Evolutionary conservation across 2,329 filamentous ascomycete species (phyloP).

Genomic region (Pestalotiopsis sp.): DNA sequence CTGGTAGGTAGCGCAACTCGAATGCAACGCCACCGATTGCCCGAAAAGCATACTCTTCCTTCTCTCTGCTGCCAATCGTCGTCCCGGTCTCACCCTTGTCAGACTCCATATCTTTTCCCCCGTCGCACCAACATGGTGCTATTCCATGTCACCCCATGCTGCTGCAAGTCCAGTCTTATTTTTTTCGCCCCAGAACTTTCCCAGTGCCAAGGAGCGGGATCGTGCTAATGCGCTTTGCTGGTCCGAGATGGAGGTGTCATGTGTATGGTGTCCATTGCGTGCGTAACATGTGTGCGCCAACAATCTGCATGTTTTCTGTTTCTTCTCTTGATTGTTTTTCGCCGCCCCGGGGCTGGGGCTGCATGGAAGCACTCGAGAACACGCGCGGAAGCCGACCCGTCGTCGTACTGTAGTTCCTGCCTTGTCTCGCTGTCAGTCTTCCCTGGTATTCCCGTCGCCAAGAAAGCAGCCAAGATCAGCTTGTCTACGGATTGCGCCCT

Average conservation of each 20-base stretch:
- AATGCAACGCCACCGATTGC: background rate
- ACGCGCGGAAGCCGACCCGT: background rate
- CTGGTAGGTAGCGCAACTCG: background rate
- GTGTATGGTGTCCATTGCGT: background rate
- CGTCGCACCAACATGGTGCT: background rate
- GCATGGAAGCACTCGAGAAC: background rate
- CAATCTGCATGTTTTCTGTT: too few relatives aligned
- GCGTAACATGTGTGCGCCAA: background rate
- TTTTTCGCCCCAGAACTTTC: background rate
- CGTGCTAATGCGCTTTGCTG: background rate
- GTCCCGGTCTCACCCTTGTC: background rate
- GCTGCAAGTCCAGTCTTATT: background rate
- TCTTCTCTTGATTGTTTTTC: background rate
- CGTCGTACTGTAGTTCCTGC: background rate
- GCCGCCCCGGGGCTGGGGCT: background rate
- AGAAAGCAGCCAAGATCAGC: background rate
- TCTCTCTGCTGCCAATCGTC: background rate
- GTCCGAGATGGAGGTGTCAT: background rate
- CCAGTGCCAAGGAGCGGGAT: background rate
- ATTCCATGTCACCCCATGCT: background rate
- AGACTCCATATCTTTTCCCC: background rate
- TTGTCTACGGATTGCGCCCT: background rate
- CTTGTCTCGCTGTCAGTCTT: too few relatives aligned
- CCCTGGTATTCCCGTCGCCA: too few relatives aligned
- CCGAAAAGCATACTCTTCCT: background rate